Percentiles rank a stretch among this genome's conserved stretches.
These are phyloP conservation scores for Panus rudis DNA, from an alignment of 768 basidiomycete genomes.

Conservation along the genomic window DNA sequence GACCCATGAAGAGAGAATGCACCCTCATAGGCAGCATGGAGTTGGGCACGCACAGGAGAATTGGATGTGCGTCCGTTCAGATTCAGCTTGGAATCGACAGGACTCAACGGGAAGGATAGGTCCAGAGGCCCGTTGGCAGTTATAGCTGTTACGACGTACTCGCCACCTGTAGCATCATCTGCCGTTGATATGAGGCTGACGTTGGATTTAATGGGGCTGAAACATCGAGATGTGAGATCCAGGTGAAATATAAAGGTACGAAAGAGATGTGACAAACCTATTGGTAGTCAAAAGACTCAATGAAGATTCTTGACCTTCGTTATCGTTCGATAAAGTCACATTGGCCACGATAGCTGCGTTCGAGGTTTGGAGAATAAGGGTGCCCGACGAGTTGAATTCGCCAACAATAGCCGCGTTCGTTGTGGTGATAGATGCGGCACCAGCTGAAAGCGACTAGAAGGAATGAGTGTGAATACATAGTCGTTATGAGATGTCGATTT, in stretches of 20 bases:
- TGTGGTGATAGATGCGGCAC: slow-evolving; percentile 18
- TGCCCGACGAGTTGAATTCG: slow-evolving; percentile 25
- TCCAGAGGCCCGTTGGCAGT: slow-evolving; percentile 25
- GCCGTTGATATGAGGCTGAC: slow-evolving; percentile 28
- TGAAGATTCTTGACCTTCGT: slow-evolving; percentile 18
- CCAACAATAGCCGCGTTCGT: slow-evolving; percentile 31
- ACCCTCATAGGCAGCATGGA: slow-evolving; percentile 38
- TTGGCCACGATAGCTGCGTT: slow-evolving; percentile 28
- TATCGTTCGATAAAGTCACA: slow-evolving; percentile 19
- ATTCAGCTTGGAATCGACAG: slow-evolving; percentile 29
- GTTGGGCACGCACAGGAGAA: slow-evolving; percentile 16
- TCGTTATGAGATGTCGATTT: neutral
- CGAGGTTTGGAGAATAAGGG: slow-evolving; percentile 26
- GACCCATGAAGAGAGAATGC: slow-evolving; percentile 26
- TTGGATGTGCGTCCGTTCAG: slow-evolving; percentile 26
- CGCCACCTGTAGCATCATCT: slow-evolving; percentile 17
- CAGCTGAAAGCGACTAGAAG: slow-evolving; percentile 26
- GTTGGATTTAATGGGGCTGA: slow-evolving; percentile 27
- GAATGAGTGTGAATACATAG: neutral
- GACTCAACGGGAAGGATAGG: slow-evolving; percentile 24
- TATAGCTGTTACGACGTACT: slow-evolving; percentile 25
- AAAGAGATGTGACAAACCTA: slow-evolving; percentile 26
- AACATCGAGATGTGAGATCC: neutral
- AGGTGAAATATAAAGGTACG: neutral
- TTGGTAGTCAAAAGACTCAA: slow-evolving; percentile 34